Base-by-base conservation (phyloP, 495 filamentous ascomycete species). In the Neurospora pannonica region DNA sequence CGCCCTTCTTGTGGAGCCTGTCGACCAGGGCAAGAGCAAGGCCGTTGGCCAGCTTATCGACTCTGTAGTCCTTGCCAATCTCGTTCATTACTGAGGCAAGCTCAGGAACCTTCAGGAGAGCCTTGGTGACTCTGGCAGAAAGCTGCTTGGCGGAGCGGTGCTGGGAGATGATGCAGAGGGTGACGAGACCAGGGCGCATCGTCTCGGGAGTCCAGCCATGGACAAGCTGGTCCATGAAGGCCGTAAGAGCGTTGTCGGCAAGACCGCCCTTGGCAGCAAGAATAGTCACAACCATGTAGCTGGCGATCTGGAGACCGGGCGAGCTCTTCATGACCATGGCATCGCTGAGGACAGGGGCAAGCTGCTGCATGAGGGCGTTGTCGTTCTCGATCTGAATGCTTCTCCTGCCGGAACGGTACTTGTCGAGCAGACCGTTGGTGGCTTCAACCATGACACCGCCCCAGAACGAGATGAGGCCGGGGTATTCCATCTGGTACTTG, bases 221-320 rank as follows among this genome's bases (percentile, higher is more conserved):
- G 13, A 91, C 91, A 28, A 98, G 86, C 67, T 93, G 92, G 76
- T 95, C 91, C 95, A 98, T 97, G 75, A 98, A 84, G 5, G 89
- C 89, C 72, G 90, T 85, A 36, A 98, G 82, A 5, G 94, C 87
- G 70, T 87, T 88, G 76, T 97, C 93, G 36, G 91, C 87, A 19
- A 98, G 86, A 31, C 86, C 84, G 10, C 90, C 89, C 80, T 97
- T 98, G 28, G 93, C 90, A 10, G 91, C 94, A 71, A 98, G 84
- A 71, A 98, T 88, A 0, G 93, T 90, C 34, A 93, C 86, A 36
- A 98, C 88, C 93, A 97, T 97, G 79, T 97, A 98, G 77, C 90
- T 94, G 28, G 91, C 94, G 75, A 95, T 87, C 70, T 93, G 89
- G 48, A 97, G 84, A 72, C 95, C 92, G 0, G 93, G 88, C 0